These are phyloP conservation scores for Trifolium repens DNA, from an alignment of 306 rosid genomes.

Conservation along the genomic window DNA sequence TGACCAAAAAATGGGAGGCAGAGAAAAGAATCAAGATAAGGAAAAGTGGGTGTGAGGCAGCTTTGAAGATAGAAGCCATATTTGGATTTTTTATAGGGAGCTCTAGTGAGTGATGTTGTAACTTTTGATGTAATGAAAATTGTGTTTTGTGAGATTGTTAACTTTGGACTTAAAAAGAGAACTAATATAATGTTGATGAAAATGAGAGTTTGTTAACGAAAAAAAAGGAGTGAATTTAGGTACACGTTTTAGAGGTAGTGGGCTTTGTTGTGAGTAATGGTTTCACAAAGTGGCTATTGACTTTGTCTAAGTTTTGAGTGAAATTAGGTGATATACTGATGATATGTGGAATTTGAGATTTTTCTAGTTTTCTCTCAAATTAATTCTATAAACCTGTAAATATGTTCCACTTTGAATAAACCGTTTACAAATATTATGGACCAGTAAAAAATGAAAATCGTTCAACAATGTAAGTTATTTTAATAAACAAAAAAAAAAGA, in stretches of 20 bases:
- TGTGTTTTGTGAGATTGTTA: slow-evolving; percentile 10
- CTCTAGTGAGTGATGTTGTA: slow-evolving; percentile 22
- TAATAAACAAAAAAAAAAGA: too few relatives aligned
- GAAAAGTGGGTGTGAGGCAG: slow-evolving; percentile 32
- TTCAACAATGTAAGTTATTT: too few relatives aligned
- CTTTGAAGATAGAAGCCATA: slow-evolving; percentile 42
- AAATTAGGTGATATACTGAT: background rate
- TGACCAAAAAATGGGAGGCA: slow-evolving; percentile 33
- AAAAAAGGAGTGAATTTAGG: slow-evolving; percentile 50
- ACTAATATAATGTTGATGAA: background rate
- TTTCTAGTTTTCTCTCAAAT: background rate
- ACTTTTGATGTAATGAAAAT: background rate
- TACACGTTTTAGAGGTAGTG: slow-evolving; percentile 55
- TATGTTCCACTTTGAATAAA: too few relatives aligned
- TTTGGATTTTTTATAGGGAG: slow-evolving; percentile 44
- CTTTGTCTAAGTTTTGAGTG: slow-evolving; percentile 43
- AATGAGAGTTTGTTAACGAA: slow-evolving; percentile 48
- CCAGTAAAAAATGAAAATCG: too few relatives aligned
- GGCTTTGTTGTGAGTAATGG: slow-evolving; percentile 9
- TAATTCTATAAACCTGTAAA: background rate
- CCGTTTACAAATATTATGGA: too few relatives aligned
- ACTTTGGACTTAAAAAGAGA: slow-evolving; percentile 47
- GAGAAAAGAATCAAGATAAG: slow-evolving; percentile 44
- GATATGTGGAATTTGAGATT: background rate
- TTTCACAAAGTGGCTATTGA: slow-evolving; percentile 44